Percentiles rank a stretch among this genome's conserved stretches.
Evolutionary conservation across 106 monocot genomes (phyloP).

Genomic region (Allium cepa): DNA sequence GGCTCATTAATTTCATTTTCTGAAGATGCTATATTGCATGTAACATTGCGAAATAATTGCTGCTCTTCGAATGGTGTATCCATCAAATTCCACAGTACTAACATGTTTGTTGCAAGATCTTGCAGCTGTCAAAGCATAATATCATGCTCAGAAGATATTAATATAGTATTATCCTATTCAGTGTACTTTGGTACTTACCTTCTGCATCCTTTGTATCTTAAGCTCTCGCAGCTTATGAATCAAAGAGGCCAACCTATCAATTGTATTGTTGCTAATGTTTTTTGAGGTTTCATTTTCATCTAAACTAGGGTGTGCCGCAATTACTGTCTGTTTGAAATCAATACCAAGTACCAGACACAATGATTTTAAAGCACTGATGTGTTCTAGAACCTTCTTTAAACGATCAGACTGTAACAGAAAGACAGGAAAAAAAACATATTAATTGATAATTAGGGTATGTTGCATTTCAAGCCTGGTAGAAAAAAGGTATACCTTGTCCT

Average conservation of each 20-base stretch:
- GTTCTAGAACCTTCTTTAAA: slow-evolving; percentile 54
- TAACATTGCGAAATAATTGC: slow-evolving; percentile 46
- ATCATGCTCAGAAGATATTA: neutral
- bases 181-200: slow-evolving; percentile 32
- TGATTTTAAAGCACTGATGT: slow-evolving; percentile 37
- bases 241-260: slow-evolving; percentile 39
- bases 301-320: slow-evolving; percentile 58
- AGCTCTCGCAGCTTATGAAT: slow-evolving; percentile 52
- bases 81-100: slow-evolving; percentile 69
- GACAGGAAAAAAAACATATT: neutral
- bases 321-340: slow-evolving; percentile 54
- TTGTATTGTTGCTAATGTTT: slow-evolving; percentile 45
- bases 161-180: too few relatives aligned
- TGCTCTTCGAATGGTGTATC: slow-evolving; percentile 70
- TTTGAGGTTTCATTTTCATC: slow-evolving; percentile 45
- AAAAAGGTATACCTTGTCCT: slow-evolving; percentile 54
- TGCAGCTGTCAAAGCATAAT: slow-evolving; percentile 34
- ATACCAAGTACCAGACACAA: slow-evolving; percentile 76
- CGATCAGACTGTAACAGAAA: slow-evolving; percentile 44
- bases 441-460: neutral
- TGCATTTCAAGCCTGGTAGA: neutral
- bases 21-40: slow-evolving; percentile 57
- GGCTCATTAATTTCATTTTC: slow-evolving; percentile 62
- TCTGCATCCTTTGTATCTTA: slow-evolving; percentile 88
- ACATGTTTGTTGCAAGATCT: slow-evolving; percentile 55